A percentile compares a stretch with the other conserved stretches of the same genome.
These are phyloP conservation scores for Solanum hybrid DNA, from an alignment of 305 asterid species.

Conservation along the genomic window DNA sequence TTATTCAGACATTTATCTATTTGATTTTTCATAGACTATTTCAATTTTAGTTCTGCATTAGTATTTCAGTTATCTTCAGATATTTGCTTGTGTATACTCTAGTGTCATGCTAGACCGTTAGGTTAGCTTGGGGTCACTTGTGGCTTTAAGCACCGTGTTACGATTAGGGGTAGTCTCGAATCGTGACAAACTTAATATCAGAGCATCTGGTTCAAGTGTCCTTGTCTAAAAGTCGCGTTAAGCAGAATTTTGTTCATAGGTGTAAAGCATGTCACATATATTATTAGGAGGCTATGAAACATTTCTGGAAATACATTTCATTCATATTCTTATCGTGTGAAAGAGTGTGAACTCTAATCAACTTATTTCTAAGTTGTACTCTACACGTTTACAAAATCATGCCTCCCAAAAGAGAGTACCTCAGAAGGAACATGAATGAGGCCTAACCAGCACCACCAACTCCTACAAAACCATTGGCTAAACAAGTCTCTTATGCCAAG, in stretches of 20 bases:
- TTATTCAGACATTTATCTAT: neutral
- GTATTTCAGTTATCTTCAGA: neutral
- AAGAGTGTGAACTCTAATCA: neutral
- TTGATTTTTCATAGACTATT: neutral
- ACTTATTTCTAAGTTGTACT: neutral
- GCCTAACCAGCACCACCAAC: neutral
- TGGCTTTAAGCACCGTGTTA: neutral
- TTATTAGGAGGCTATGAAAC: neutral
- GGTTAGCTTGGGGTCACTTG: neutral
- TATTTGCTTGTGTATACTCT: neutral
- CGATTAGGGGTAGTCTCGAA: neutral
- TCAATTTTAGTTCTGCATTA: neutral
- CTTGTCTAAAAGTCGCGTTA: neutral
- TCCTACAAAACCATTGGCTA: neutral
- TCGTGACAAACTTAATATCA: neutral
- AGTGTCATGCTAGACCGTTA: neutral
- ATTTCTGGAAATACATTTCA: neutral
- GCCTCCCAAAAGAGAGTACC: neutral
- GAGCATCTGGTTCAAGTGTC: neutral
- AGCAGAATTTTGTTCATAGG: neutral
- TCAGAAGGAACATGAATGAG: neutral
- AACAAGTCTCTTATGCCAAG: neutral
- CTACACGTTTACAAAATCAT: neutral
- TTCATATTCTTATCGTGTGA: neutral
- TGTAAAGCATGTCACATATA: neutral